A percentile compares a stretch with the other conserved stretches of the same genome.
These are phyloP conservation scores for Candida ipomoeae DNA, from an alignment of 805 yeast species.

Conservation along the genomic window DNA sequence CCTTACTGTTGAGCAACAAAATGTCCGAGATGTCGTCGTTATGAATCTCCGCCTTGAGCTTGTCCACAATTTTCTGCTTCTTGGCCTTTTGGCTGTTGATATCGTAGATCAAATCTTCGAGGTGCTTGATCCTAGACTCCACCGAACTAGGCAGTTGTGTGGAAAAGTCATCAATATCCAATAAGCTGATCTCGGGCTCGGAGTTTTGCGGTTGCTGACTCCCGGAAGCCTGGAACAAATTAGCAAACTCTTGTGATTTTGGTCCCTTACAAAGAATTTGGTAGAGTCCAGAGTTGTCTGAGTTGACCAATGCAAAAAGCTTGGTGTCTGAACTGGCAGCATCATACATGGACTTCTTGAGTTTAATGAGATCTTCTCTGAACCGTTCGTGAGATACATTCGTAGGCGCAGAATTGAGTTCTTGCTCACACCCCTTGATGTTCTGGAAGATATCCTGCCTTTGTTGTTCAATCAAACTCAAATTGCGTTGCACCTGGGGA, in stretches of 20 bases:
- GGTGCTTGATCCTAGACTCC: constrained; percentile 37
- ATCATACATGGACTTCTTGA: constrained; percentile 57
- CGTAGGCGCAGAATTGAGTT: constrained; percentile 7
- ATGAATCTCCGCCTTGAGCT: constrained; percentile 66
- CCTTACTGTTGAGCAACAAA: constrained; percentile 59
- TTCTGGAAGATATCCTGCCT: constrained; percentile 35
- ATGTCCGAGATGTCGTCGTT: constrained; percentile 81
- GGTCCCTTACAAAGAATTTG: constrained; percentile 38
- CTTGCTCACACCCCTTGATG: constrained; percentile 32
- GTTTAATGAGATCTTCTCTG: constrained; percentile 54
- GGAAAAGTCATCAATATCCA: constrained; percentile 62
- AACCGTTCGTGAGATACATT: constrained; percentile 8
- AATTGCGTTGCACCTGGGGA: constrained; percentile 35
- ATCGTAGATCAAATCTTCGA: constrained; percentile 58
- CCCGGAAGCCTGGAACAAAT: constrained; percentile 20
- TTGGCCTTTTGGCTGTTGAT: constrained; percentile 62
- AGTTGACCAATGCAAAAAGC: constrained; percentile 45
- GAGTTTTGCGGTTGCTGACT: constrained; percentile 3
- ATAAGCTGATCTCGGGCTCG: constrained; percentile 42
- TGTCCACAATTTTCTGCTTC: constrained; percentile 55
- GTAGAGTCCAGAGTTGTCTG: constrained; percentile 24
- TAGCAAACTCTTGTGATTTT: constrained; percentile 35
- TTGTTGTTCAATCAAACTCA: constrained; percentile 23
- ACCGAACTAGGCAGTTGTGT: constrained; percentile 21
- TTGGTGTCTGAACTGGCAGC: constrained; percentile 58